These are phyloP conservation scores for Eucommia ulmoides DNA, from an alignment of 257 asterid species.

Conservation along the genomic window DNA sequence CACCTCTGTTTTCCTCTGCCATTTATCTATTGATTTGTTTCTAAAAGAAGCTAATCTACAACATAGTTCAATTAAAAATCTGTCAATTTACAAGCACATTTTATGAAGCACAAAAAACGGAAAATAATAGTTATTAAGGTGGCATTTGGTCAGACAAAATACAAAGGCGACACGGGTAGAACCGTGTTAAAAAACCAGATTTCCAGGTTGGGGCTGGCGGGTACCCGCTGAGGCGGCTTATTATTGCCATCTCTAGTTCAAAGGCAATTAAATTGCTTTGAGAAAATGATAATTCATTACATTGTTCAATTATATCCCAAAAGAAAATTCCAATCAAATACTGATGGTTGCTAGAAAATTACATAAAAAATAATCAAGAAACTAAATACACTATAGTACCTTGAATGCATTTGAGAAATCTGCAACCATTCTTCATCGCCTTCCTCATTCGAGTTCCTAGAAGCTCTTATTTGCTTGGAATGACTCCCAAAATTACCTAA, in stretches of 20 bases:
- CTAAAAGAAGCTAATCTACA: constrained; percentile 71
- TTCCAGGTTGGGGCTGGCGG: neutral
- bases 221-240: too few species aligned
- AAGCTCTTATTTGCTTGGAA: constrained; percentile 26
- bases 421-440: constrained; percentile 64
- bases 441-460: constrained; percentile 31
- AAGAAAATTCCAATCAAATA: too few species aligned
- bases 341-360: too few species aligned
- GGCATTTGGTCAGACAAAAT: neutral
- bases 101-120: neutral
- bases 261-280: too few species aligned
- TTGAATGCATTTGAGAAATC: constrained; percentile 63
- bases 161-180: neutral
- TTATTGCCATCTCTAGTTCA: too few species aligned
- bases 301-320: too few species aligned
- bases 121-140: neutral
- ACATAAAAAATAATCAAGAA: too few species aligned
- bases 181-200: neutral
- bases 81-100: neutral
- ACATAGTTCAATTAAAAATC: constrained; percentile 7
- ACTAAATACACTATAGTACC: constrained; percentile 52
- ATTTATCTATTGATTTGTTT: constrained; percentile 82
- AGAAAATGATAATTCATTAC: too few species aligned
- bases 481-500: constrained; percentile 26
- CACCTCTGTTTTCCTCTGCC: constrained; percentile 95